Base-by-base conservation (phyloP, 1,139 yeast genomes). In the Protomyces macrosporus region DNA sequence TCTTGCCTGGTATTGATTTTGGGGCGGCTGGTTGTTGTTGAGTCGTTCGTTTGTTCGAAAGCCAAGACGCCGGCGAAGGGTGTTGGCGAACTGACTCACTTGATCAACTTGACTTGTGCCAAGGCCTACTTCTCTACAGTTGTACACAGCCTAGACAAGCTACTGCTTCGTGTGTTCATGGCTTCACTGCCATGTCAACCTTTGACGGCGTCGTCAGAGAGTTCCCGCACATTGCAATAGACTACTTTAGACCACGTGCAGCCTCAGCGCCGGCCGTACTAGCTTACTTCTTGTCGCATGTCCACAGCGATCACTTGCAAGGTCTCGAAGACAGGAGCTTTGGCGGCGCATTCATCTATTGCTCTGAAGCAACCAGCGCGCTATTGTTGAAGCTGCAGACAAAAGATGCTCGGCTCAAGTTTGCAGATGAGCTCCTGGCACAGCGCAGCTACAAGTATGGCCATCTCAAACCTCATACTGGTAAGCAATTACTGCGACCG, bases 231-330 rank as follows among this genome's bases (percentile, higher is more conserved):
- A 10, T 35, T 34, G 23, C 72, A 45, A 79, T 82, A 40, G 86
- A 83, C 69, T 75, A 73, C 69, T 82, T 82, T 70, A 71, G 56
- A 61, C 67, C 10, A 72, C 75, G 3, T 67, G 71, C 6, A 66
- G 73, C 4, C 14, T 48, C 16, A 34, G 51, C 51, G n/a, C 71
- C 63, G 23, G 66, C 62, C 23, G 77, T 73, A 72, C 72, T 66
- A 45, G 71, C 72, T 40, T 69, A 71, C 61, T 75, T 85, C 3
- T 75, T 85, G 10, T 79, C 87, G 0, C 88, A 85, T 69, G 76
- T 78, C 62, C 88, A 85, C 69, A 71, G 79, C 1, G 89, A 85
- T 68, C 88, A 84, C 71, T 71, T 83, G 52, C 72, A 69, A 0
- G 88, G 88, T 0, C 72, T 85, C 35, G 76, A 76, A 2, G 73